phyloP scores from a whole-genome alignment of 73 alveolate species.

The Symbiodinium pilosum region DNA sequence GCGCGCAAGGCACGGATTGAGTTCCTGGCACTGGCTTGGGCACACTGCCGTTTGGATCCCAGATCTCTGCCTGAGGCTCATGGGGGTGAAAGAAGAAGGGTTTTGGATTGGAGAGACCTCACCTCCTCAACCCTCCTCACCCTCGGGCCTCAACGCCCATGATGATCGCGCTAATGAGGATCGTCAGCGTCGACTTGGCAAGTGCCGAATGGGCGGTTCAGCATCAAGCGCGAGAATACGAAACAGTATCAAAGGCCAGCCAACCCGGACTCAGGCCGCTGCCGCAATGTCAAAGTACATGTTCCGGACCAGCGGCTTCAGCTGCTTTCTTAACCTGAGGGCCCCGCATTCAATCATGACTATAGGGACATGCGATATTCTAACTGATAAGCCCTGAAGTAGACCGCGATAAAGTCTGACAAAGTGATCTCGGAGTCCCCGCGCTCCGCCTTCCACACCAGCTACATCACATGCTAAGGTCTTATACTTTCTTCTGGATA shows the following conservation, averaged over 20 bases:
- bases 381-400: no score
- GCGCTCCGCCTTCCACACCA: no score
- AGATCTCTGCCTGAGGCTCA: conserved; percentile 23
- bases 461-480: no score
- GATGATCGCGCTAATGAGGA: conserved; percentile 61
- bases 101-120: not conserved
- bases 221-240: not conserved
- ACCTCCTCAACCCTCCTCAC: no score
- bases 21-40: conserved; percentile 39
- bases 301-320: conserved; percentile 49
- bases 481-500: no score
- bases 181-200: conserved; percentile 46
- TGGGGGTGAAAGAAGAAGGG: no score
- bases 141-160: conserved; percentile 70
- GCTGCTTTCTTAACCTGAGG: conserved; percentile 35
- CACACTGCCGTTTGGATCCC: conserved; percentile 69
- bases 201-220: not conserved
- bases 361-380: no score
- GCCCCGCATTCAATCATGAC: no score
- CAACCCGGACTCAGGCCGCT: not conserved
- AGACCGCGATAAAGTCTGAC: no score
- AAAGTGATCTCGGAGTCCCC: no score
- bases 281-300: conserved; percentile 53
- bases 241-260: not conserved
- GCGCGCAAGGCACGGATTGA: no score